Conservation (phyloP, 208 protist species). For the Eutreptiella sp. region DNA sequence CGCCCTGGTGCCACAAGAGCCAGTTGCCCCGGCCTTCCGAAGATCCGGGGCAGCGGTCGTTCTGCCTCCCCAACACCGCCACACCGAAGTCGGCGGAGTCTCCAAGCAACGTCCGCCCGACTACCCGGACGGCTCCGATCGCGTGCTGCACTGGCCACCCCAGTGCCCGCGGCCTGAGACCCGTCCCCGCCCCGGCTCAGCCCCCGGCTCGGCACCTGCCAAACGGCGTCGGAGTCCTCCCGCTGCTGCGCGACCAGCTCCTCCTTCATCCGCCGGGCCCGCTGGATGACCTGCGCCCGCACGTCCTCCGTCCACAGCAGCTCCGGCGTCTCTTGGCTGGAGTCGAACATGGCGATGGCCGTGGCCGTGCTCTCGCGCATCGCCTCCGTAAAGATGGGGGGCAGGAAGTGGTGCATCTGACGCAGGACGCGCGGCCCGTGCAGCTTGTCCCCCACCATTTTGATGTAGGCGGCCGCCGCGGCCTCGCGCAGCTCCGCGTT, state of each 20-base stretch:
- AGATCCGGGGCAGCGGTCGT: too few relatives aligned
- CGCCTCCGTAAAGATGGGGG: conserved; percentile 73
- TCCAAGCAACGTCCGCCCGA: too few relatives aligned
- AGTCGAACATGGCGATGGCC: conserved; percentile 70
- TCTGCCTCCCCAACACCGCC: too few relatives aligned
- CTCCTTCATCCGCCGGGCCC: background rate
- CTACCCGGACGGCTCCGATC: too few relatives aligned
- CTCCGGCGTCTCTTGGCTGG: conserved; percentile 78
- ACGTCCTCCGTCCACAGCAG: conserved; percentile 77
- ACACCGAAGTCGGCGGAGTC: too few relatives aligned
- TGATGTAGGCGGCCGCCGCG: conserved; percentile 38
- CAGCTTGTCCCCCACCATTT: conserved; percentile 66
- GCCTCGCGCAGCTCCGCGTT: background rate
- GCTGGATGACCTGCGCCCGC: conserved; percentile 30
- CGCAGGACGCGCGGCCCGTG: conserved; percentile 69
- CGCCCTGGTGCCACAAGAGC: too few relatives aligned
- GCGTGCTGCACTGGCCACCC: too few relatives aligned
- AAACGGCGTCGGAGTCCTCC: too few relatives aligned
- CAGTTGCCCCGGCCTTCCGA: too few relatives aligned
- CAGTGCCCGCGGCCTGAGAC: too few relatives aligned
- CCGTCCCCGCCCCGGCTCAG: too few relatives aligned
- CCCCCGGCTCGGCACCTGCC: too few relatives aligned
- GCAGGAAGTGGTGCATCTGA: conserved; percentile 61
- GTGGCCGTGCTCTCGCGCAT: conserved; percentile 71
- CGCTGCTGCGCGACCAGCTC: conserved; percentile 1